Base-by-base conservation (phyloP, 352 stramenopile species). In the Phytophthora idaei region DNA sequence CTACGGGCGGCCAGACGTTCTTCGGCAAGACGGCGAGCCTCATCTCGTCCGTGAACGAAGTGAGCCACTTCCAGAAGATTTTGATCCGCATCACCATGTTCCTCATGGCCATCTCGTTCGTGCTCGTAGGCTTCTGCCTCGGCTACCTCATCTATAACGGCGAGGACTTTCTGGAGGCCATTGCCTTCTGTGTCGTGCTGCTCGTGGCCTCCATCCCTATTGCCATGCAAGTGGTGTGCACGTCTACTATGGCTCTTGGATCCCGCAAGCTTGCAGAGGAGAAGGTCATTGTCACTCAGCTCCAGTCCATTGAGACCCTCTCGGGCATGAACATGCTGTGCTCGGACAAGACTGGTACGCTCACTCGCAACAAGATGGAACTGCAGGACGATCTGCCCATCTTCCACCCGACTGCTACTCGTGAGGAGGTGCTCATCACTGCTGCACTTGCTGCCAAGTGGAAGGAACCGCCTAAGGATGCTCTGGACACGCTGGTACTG, bases 271-370 rank as follows among this genome's bases (percentile, higher is more conserved):
- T 98, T 0, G 79, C 86, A 0, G 82, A 98, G 27, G 83, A 98
- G 48, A 97, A 97, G 71, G 93, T 97, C 49, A 96, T 98, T 58
- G 86, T 98, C 8, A 95, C 91, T 1, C 81, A 96, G 45, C 62
- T 98, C 15, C 86, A 90, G 49, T 89, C 94, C 0, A 97, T 99
- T 63, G 91, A 99, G 58, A 94, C 95, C 10, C 82, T 99, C 29
- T 94, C 94, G 28, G 77, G 82, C 21, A 98, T 98, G 88, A 90
- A 91, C 71, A 90, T 98, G 72, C 79, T 99, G 14, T 99, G 94
- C 77, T 97, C 88, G 25, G 97, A 99, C 80, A 99, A 98, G 80
- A 99, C 95, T 9, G 95, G 93, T 37, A 98, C 94, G 48, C 84
- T 98, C 31, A 99, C 96, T 15, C 83, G 94, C 58, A 97, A 98